Percentiles rank a stretch among this genome's conserved stretches.
Evolutionary conservation across 225 moss, liverwort and hornwort species (phyloP).

Genomic region (Antitrichia curtipendula): DNA sequence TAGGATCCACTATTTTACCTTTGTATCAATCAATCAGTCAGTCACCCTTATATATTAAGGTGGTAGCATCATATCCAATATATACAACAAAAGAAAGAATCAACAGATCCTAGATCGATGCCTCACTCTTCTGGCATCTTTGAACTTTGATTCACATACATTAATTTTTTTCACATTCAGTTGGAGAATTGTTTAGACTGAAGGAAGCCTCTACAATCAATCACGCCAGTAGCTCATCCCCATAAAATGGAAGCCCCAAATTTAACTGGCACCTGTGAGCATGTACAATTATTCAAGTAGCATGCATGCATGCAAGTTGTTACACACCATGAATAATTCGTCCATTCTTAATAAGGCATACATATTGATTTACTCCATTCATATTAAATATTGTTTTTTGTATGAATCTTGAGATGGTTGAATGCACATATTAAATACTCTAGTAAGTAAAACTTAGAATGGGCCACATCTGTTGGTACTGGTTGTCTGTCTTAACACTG

Average conservation of each 20-base stretch:
- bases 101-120: neutral
- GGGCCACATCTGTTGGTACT: neutral
- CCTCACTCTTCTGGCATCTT: neutral
- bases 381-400: neutral
- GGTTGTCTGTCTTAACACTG: neutral
- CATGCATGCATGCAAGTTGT: neutral
- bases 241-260: neutral
- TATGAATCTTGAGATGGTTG: neutral
- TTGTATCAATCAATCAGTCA: neutral
- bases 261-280: neutral
- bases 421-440: neutral
- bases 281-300: neutral
- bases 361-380: neutral
- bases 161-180: neutral
- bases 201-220: neutral
- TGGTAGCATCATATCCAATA: neutral
- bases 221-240: neutral
- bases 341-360: neutral
- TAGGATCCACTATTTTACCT: neutral
- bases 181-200: neutral
- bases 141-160: neutral
- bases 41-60: neutral
- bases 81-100: neutral
- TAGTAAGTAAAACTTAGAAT: neutral
- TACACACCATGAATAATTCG: neutral